phyloP scores from a whole-genome alignment of 306 rosid genomes.

The Ormosia semicastrata region DNA sequence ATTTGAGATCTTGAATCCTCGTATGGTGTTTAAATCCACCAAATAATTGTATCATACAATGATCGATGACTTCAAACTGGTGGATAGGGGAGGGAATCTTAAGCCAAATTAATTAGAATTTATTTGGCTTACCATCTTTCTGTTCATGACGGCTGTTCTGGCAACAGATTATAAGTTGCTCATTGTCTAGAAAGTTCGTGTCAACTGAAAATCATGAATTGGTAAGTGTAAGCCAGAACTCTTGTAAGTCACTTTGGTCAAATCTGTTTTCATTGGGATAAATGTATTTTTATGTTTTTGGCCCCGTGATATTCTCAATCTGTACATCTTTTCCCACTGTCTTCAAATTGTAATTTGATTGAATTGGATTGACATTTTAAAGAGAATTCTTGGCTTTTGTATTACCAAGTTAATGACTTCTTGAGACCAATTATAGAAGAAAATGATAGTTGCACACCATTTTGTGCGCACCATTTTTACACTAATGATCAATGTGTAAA shows the following conservation, averaged over 20 bases:
- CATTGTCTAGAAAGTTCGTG: conserved; percentile 28
- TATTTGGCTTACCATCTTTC: conserved; percentile 35
- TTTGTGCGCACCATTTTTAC: neutral
- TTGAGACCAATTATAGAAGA: conserved; percentile 16
- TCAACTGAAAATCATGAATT: conserved; percentile 26
- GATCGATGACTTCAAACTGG: conserved; percentile 26
- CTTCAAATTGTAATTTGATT: conserved; percentile 29
- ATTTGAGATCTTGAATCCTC: conserved; percentile 44
- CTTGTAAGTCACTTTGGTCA: conserved; percentile 15
- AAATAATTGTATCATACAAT: conserved; percentile 24
- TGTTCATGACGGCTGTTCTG: conserved; percentile 14
- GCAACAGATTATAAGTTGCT: conserved; percentile 40
- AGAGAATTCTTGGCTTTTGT: conserved; percentile 20
- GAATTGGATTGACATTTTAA: conserved; percentile 25
- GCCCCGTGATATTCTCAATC: conserved; percentile 21
- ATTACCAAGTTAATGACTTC: conserved; percentile 27
- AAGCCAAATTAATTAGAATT: conserved; percentile 15
- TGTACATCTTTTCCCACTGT: neutral
- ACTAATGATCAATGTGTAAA: neutral
- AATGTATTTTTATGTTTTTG: neutral
- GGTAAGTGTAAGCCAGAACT: conserved; percentile 23
- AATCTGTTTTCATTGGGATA: conserved; percentile 22
- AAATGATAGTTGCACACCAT: neutral
- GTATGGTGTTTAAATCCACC: conserved; percentile 30
- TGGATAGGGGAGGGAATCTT: conserved; percentile 33